Evolutionary conservation across 2,329 filamentous ascomycete species (phyloP), one percentile per base, ranked within the genome.

Genomic region (Exserohilum rostratum): DNA sequence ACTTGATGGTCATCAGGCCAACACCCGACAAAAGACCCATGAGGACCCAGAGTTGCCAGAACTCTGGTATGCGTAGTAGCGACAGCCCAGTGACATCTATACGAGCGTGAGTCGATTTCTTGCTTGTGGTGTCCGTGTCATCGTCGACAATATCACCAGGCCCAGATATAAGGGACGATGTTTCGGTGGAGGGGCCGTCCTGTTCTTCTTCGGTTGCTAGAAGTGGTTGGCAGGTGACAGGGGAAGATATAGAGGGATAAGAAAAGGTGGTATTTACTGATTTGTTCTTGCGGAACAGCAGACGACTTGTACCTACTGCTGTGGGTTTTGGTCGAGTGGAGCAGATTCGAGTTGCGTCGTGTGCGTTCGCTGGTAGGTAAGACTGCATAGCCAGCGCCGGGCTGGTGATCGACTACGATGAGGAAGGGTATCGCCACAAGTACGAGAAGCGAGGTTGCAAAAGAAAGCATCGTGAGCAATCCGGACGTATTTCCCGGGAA

Each of bases 1-100:
- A 96, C 92, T 99, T 99, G 78, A 99, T 99, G 0, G 93, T 98
- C 95, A 99, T 99, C 62, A 99, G 79, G 10, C 95, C 95, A 66
- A 97, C 90, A 47, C 95, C 95, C 5, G 92, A 91, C 58, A 98
- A 80, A n/a, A 97, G 84, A 34, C 88, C 92, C 84, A 99, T 90
- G 63, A 96, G 87, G 53, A 84, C 76, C 75, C 96, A 98, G 25
- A 96, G 78, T 69, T 96, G 90, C 92, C 93, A 98, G 76, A 98
- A 99, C 62, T 96, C 89, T 43, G 87, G 68, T 57, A 84, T 86
- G 48, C 80, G 80, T 29, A 96, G 78, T 70, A 99, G 82, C 13
- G 84, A 83, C 69, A 91, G 80, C 61, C 95, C 95, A 72, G 93
- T 90, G 70, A 98, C 89, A 86, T 98, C 95, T 91, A 90, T 77